Percentiles rank a stretch among this genome's conserved stretches.
phyloP scores from a whole-genome alignment of 2,329 filamentous ascomycete species.

The Colletotrichum gigasporum region DNA sequence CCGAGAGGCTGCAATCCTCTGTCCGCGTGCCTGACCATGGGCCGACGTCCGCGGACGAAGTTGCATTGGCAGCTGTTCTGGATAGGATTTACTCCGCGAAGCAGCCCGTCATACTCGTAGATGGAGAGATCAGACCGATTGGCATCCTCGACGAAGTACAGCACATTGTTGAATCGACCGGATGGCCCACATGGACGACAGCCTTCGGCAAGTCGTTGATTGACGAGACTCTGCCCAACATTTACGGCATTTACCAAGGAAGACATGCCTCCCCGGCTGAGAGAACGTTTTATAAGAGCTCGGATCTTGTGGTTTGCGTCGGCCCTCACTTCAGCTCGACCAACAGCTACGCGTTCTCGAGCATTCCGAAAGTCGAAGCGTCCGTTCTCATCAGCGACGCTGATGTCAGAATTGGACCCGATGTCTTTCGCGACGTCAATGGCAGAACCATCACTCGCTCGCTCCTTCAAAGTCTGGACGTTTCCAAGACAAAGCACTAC shows the following conservation, averaged over 20 bases:
- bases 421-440: constrained; percentile 42
- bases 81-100: constrained; percentile 46
- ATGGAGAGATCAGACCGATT: constrained; percentile 6
- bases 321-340: constrained; percentile 21
- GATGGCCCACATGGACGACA: constrained; percentile 16
- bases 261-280: constrained; percentile 35
- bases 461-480: constrained; percentile 36
- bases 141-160: constrained; percentile 2
- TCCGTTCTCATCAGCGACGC: constrained; percentile 41
- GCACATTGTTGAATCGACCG: neutral
- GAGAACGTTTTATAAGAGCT: neutral
- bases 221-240: constrained; percentile 6
- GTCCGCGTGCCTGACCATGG: constrained; percentile 33
- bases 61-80: constrained; percentile 45
- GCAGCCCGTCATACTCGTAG: constrained; percentile 4
- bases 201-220: constrained; percentile 11
- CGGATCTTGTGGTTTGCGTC: constrained; percentile 31
- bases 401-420: constrained; percentile 28
- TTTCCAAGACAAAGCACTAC: constrained; percentile 36
- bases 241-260: constrained; percentile 6
- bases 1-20: constrained; percentile 39
- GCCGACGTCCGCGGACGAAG: constrained; percentile 35
- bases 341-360: constrained; percentile 1
- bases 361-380: neutral
- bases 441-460: constrained; percentile 34